Evolutionary conservation across 1,284 basidiomycete species (phyloP).

Genomic region (Neonothopanus nambi): DNA sequence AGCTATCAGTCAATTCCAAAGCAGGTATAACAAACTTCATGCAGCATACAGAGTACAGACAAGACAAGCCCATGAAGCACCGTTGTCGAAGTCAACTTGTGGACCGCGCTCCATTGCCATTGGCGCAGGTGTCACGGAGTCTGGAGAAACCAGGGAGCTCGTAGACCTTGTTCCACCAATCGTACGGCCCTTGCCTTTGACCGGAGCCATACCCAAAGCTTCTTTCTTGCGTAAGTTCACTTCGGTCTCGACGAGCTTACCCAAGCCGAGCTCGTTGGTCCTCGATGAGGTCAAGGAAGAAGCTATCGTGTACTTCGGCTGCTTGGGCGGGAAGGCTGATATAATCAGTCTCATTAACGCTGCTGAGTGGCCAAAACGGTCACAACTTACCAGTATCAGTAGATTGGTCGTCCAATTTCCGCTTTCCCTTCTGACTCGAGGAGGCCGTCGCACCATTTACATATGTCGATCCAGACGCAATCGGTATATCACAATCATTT

Average conservation of each 20-base stretch:
- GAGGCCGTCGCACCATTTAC: conserved; percentile 7
- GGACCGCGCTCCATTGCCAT: not conserved
- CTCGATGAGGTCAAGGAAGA: conserved; percentile 6
- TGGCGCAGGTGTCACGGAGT: not conserved
- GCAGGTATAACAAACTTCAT: not conserved
- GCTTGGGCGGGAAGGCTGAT: not conserved
- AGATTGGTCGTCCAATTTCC: conserved; percentile 12
- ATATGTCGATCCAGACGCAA: conserved; percentile 34
- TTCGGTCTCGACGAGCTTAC: conserved; percentile 46
- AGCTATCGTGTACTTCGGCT: conserved; percentile 8
- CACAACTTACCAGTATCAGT: conserved; percentile 16
- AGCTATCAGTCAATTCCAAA: not conserved
- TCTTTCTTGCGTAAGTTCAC: conserved; percentile 49
- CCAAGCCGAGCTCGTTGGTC: conserved; percentile 26
- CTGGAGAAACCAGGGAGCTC: conserved; percentile 6
- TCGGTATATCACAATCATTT: conserved; percentile 24
- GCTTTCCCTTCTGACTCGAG: conserved; percentile 8
- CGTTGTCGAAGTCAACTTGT: not conserved
- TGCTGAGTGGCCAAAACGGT: conserved; percentile 7
- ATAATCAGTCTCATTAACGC: conserved; percentile 9
- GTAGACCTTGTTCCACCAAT: conserved; percentile 22
- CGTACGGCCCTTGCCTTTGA: conserved; percentile 29
- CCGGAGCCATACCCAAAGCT: conserved; percentile 40
- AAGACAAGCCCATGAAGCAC: conserved; percentile 44
- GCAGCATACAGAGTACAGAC: conserved; percentile 56